phyloP scores from a whole-genome alignment of 257 asterid genomes.

The Solanum tarapatanum region DNA sequence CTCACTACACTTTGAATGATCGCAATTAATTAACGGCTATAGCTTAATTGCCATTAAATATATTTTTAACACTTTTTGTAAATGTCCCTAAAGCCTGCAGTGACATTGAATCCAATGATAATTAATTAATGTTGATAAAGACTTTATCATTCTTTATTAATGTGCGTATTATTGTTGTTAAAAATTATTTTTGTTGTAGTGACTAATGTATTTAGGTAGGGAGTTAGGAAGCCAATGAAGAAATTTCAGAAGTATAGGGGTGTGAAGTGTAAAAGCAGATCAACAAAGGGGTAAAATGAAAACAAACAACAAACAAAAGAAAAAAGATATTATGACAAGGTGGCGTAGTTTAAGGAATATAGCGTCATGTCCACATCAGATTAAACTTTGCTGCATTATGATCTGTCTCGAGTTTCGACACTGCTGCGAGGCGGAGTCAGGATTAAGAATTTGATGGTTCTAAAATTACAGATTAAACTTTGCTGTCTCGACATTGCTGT shows the following conservation, averaged over 20 bases:
- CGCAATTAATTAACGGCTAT: too few relatives aligned
- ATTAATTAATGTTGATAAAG: too few relatives aligned
- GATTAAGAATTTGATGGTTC: too few relatives aligned
- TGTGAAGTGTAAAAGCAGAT: neutral
- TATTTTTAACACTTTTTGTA: too few relatives aligned
- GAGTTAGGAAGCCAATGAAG: neutral
- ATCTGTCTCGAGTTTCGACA: neutral
- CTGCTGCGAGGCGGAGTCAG: too few relatives aligned
- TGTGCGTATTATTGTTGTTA: neutral
- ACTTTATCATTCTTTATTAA: too few relatives aligned
- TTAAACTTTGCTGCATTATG: neutral
- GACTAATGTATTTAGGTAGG: neutral
- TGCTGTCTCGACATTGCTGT: too few relatives aligned
- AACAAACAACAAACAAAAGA: neutral
- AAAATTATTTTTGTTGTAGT: rapidly evolving
- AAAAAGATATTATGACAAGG: neutral
- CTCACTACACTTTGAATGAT: too few relatives aligned
- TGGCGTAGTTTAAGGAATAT: neutral
- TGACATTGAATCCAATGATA: too few relatives aligned
- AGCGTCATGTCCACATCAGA: neutral
- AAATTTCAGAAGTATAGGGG: neutral
- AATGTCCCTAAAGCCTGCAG: too few relatives aligned
- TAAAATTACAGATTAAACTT: too few relatives aligned
- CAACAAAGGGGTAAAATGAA: neutral
- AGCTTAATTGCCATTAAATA: too few relatives aligned